Conservation (phyloP, 139 green algal species). For the Haematococcus sp. region DNA sequence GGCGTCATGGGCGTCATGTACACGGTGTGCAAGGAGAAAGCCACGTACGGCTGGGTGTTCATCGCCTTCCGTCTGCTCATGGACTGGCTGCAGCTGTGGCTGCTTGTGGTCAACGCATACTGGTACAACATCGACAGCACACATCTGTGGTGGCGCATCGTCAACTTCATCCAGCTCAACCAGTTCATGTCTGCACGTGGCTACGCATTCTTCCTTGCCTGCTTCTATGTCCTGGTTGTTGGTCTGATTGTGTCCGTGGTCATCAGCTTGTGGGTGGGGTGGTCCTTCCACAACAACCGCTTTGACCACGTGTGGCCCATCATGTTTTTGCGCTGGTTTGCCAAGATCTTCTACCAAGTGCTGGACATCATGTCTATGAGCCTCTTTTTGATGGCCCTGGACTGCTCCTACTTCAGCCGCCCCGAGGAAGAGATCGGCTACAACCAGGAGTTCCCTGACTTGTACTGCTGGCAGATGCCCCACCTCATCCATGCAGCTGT, state of each 20-base stretch:
- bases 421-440: background rate
- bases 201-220: slow-evolving; percentile 11
- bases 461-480: slow-evolving; percentile 7
- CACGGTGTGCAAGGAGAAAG: slow-evolving; percentile 9
- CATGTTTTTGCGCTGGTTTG: slow-evolving; percentile 23
- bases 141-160: slow-evolving; percentile 6
- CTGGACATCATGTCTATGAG: slow-evolving; percentile 18
- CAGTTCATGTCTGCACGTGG: slow-evolving; percentile 4
- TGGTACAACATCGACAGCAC: slow-evolving; percentile 10
- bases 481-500: slow-evolving; percentile 11
- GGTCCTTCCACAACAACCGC: slow-evolving; percentile 19
- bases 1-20: no score
- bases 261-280: slow-evolving; percentile 15
- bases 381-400: no score
- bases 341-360: slow-evolving; percentile 32
- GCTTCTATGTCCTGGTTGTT: slow-evolving; percentile 13
- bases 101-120: slow-evolving; percentile 17
- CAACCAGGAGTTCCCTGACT: slow-evolving; percentile 23
- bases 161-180: slow-evolving; percentile 26
- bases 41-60: background rate
- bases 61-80: slow-evolving; percentile 1
- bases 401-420: background rate
- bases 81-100: slow-evolving; percentile 15
- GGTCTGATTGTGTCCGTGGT: background rate
- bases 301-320: slow-evolving; percentile 26